phyloP scores from a whole-genome alignment of 768 basidiomycete species.

The Tephrocybe sp. region DNA sequence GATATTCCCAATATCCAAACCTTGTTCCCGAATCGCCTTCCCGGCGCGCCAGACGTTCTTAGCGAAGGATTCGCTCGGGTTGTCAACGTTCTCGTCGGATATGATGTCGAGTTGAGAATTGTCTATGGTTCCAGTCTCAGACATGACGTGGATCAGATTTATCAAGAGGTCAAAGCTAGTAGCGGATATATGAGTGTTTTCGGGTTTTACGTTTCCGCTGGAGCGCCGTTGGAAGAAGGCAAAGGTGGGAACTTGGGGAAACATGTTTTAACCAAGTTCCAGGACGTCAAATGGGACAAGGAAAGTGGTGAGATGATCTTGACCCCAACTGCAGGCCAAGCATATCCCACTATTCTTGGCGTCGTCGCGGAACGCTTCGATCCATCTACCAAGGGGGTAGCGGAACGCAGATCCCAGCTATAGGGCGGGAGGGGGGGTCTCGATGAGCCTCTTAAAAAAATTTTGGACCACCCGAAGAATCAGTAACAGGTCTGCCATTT shows the following conservation, averaged over 20 bases:
- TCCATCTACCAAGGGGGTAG: neutral
- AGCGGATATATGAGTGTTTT: conserved; percentile 7
- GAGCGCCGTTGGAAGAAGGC: neutral
- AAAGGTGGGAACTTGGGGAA: neutral
- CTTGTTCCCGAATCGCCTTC: conserved; percentile 6
- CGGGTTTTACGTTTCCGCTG: conserved; percentile 4
- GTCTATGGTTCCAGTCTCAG: neutral
- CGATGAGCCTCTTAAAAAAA: too few relatives aligned
- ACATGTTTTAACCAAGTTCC: conserved; percentile 2
- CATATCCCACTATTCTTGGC: conserved; percentile 9
- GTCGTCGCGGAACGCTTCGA: conserved; percentile 7
- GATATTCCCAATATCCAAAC: conserved; percentile 7
- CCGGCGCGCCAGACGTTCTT: conserved; percentile 10
- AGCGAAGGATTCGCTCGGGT: neutral
- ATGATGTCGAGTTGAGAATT: conserved; percentile 6
- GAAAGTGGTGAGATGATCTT: conserved; percentile 2
- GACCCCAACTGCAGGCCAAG: conserved; percentile 7
- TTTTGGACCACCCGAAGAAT: too few relatives aligned
- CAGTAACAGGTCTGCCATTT: too few relatives aligned
- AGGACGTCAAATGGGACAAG: conserved; percentile 12
- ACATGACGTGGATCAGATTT: conserved; percentile 3
- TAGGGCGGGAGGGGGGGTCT: too few relatives aligned
- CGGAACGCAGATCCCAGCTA: too few relatives aligned
- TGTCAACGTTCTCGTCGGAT: conserved; percentile 4
- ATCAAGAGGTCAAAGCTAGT: conserved; percentile 5